phyloP scores from a whole-genome alignment of 371 early-diverging fungal genomes.

The Dinochytrium kinnereticum region DNA sequence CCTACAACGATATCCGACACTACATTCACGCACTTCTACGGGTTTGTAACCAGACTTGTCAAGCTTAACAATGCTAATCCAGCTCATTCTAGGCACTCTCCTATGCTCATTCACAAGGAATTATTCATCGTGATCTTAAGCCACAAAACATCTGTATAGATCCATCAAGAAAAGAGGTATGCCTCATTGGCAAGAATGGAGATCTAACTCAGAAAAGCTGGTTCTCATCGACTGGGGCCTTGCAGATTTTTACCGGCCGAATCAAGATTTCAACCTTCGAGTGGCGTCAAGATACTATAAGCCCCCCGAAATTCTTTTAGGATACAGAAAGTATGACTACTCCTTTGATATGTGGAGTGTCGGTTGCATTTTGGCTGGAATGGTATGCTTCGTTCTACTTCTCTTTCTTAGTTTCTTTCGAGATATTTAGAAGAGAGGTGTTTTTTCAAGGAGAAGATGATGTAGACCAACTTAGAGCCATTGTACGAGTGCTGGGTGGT shows the following conservation, averaged over 20 bases:
- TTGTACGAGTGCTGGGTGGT: conserved; percentile 64
- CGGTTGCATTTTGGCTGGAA: conserved; percentile 62
- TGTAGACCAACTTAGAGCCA: conserved; percentile 64
- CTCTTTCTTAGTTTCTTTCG: conserved; percentile 32
- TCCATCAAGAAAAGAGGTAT: conserved; percentile 28
- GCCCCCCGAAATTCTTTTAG: conserved; percentile 64
- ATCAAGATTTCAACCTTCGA: conserved; percentile 52
- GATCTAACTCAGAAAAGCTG: conserved; percentile 14
- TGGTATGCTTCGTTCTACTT: conserved; percentile 28
- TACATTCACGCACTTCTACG: conserved; percentile 55
- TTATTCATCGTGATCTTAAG: conserved; percentile 71
- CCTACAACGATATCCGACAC: conserved; percentile 44
- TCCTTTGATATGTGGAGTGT: conserved; percentile 68
- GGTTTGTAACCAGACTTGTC: background rate
- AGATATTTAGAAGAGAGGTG: conserved; percentile 58
- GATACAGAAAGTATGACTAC: conserved; percentile 60
- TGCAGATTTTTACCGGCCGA: conserved; percentile 64
- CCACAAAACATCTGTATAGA: conserved; percentile 70
- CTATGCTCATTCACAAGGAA: conserved; percentile 57
- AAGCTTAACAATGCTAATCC: background rate
- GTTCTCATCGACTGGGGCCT: conserved; percentile 65
- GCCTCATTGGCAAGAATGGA: conserved; percentile 24
- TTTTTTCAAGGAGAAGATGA: conserved; percentile 69
- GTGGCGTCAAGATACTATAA: conserved; percentile 66
- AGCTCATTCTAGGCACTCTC: conserved; percentile 44